Evolutionary conservation across 2,329 filamentous ascomycete species (phyloP), one percentile per base, ranked within the genome.

Genomic region (Botrytis cinerea): DNA sequence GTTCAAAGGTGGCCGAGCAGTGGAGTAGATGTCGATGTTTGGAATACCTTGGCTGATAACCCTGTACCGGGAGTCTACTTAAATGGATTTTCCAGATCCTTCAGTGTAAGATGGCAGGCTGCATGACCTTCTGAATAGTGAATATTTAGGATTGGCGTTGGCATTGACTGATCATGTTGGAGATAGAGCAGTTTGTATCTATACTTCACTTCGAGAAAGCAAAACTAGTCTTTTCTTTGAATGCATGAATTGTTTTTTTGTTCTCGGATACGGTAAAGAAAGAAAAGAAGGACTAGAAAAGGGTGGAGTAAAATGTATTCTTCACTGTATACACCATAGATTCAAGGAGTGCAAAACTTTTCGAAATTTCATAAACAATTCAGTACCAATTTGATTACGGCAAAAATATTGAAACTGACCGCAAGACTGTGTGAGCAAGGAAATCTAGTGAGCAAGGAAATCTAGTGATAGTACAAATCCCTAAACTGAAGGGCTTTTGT

Each of bases 1-100:
- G 60, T 72, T 18, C 38, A 72, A 35, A n/a, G 20, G 1, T 72
- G 70, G 70, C 70, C 70, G 10, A 57, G 45, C 45, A 25, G 32
- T 14, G 70, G 60, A 16, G 38, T 54, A 4, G 70, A 72, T 67
- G 70, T 72, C 3, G 46, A 67, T 46, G 38, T 67, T 67, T 67
- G 46, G 61, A 72, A 72, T 67, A 72, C 61, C 12, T 46, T 72
- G 3, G 22, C 38, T 32, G 25, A 40, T 38, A 67, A 67, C 59
- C 70, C 70, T 72, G 28, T 45, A 18, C 70, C 61, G 2, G 70
- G 70, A 12, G 46, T 72, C 10, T 25, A 4, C 5, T 67, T 72
- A 38, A 38, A 72, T 3, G 70, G 74, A 0, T 67, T 72, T 20
- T 22, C n/a, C 4, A 72, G 51, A 35, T 67, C 60, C 1, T 72